A percentile compares a stretch with the other conserved stretches of the same genome.
Conservation (phyloP, 108 stramenopile genomes). For the Chaetoceros muelleri region DNA sequence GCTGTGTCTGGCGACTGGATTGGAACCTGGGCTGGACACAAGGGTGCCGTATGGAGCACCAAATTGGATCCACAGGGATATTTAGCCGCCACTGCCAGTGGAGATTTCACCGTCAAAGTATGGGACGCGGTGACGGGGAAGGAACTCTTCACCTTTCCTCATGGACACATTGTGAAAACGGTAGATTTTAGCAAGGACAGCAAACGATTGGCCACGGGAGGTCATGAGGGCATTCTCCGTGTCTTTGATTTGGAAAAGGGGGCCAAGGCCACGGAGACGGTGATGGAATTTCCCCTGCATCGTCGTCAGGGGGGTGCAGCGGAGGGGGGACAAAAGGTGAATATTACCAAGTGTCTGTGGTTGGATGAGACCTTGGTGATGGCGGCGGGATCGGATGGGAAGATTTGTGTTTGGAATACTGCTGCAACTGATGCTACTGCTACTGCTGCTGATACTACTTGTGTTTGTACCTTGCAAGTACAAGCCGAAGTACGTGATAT, state of each 20-base stretch:
- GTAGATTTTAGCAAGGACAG: constrained; percentile 83
- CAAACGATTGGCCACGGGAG: constrained; percentile 77
- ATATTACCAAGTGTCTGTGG: constrained; percentile 65
- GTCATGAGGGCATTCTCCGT: constrained; percentile 87
- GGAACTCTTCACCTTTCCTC: constrained; percentile 57
- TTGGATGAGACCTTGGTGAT: constrained; percentile 31
- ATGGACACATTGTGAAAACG: constrained; percentile 95
- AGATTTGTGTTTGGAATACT: constrained; percentile 56
- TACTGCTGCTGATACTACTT: constrained; percentile 11
- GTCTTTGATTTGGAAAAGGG: constrained; percentile 60
- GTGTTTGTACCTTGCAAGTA: constrained; percentile 35
- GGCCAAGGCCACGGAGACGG: constrained; percentile 2
- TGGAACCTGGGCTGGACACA: constrained; percentile 96
- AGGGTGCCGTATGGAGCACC: constrained; percentile 99
- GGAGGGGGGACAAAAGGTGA: constrained; percentile 14
- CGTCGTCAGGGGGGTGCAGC: neutral
- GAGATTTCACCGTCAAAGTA: constrained; percentile 77
- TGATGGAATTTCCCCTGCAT: neutral
- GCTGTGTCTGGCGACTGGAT: constrained; percentile 97
- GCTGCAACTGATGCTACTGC: constrained; percentile 5
- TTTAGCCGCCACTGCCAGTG: constrained; percentile 85
- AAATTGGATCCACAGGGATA: constrained; percentile 70
- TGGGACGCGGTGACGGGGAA: constrained; percentile 88
- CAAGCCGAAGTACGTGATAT: constrained; percentile 80
- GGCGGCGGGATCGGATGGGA: constrained; percentile 57